Base-by-base conservation (phyloP, 2,329 filamentous ascomycete genomes). In the Drechmeria coniospora region DNA sequence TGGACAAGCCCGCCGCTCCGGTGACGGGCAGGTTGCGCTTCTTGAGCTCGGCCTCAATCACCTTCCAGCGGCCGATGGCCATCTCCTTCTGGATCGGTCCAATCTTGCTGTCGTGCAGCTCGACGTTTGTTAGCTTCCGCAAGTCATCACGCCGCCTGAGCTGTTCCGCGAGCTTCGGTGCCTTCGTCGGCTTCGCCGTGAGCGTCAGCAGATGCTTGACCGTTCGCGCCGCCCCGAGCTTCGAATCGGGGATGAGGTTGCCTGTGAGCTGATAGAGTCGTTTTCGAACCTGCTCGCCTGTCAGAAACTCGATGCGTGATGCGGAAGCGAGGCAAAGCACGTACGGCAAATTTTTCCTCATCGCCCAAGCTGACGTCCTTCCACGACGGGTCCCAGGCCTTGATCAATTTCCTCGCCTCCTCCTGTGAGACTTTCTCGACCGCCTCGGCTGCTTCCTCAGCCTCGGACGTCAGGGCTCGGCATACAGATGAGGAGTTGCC, bases 231-330 rank as follows among this genome's bases (percentile, higher is more conserved):
- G 60, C 56, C 27, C 59, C 55, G 34, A 92, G 65, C 39, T 68
- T 65, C 25, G 69, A 60, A 52, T 94, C 87, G 11, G 79, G 63
- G 38, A 93, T 61, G 33, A 71, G 68, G 35, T 74, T 69, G 34
- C 82, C 81, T n/a, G 78, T 86, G 34, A 92, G 63, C 49, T 90
- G 79, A 49, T 78, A 72, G 35, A 84, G 59, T 33, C 82, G 76
- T 57, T 93, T 92, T 43, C 75, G 59, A 38, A 90, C 65, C 86
- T 94, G 39, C 15, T 9, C 23, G n/a, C 13, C n/a, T 7, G 27
- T 35, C 20, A 33, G 32, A n/a, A 12, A 10, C 6, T 5, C 13
- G 20, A 14, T 5, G 18, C 9, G 14, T 3, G 15, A 5, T 3
- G 12, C 10, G 16, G 22, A 3, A 1, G 12, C 11, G 17, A 20